Evolutionary conservation across 495 filamentous ascomycete genomes (phyloP).

Genomic region (Podospora conica): DNA sequence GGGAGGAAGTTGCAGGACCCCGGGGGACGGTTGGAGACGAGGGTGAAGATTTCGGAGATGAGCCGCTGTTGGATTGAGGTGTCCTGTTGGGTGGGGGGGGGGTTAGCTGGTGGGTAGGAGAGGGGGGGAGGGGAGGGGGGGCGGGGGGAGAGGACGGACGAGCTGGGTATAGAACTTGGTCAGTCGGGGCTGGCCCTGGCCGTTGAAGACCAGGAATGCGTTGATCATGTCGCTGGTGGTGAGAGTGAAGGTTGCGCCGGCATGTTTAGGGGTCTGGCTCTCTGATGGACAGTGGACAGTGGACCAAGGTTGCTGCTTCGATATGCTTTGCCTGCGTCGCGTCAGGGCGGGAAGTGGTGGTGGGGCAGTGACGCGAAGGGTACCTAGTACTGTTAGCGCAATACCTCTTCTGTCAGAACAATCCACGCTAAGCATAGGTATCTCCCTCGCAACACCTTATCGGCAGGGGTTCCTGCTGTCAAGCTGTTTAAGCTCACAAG

Average conservation of each 20-base stretch:
- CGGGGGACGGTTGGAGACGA: slow-evolving; percentile 79
- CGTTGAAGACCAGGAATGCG: slow-evolving; percentile 98
- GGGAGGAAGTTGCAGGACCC: slow-evolving; percentile 97
- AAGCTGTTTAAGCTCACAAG: not conserved
- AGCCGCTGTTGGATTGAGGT: slow-evolving; percentile 92
- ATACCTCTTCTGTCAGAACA: too few relatives aligned
- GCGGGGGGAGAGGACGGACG: slow-evolving; percentile 43
- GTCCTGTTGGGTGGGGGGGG: slow-evolving; percentile 54
- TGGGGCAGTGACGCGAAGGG: not conserved
- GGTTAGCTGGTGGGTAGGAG: not conserved
- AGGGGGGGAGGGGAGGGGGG: not conserved
- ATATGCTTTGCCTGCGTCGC: not conserved
- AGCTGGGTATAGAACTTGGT: slow-evolving; percentile 99
- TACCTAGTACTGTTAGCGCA: not conserved
- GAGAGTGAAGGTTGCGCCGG: not conserved
- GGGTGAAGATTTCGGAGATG: slow-evolving; percentile 95
- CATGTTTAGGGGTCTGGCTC: not conserved
- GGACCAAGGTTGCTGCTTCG: not conserved
- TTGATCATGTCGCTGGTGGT: slow-evolving; percentile 72
- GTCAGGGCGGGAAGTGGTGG: not conserved
- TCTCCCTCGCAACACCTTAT: not conserved
- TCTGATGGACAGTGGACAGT: not conserved
- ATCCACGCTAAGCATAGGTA: too few relatives aligned
- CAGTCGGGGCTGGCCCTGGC: slow-evolving; percentile 88
- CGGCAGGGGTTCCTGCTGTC: not conserved